Conservation (phyloP, 2,329 filamentous ascomycete species). For the Cercospora sp. region DNA sequence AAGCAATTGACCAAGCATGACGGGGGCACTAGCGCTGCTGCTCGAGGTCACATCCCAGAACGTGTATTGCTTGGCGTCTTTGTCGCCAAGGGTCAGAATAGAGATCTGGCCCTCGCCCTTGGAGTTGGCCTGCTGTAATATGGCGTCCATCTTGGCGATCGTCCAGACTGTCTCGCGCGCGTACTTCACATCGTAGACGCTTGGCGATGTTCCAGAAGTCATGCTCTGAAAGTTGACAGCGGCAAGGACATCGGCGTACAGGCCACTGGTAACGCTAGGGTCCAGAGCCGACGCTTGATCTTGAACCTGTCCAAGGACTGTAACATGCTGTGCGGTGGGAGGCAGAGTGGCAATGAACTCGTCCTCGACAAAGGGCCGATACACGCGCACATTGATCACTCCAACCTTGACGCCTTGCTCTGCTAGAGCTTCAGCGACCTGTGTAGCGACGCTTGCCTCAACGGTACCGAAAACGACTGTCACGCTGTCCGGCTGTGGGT, state of each 20-base stretch:
- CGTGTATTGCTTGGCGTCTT: constrained; percentile 73
- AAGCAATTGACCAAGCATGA: constrained; percentile 60
- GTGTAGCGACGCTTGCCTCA: constrained; percentile 80
- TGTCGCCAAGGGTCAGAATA: constrained; percentile 45
- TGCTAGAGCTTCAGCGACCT: constrained; percentile 73
- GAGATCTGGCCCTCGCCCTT: constrained; percentile 38
- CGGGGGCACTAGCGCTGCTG: constrained; percentile 62
- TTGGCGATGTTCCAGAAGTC: constrained; percentile 59
- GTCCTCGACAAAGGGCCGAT: constrained; percentile 93
- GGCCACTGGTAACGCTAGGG: constrained; percentile 72
- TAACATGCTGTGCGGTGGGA: constrained; percentile 70
- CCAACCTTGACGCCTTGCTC: constrained; percentile 76
- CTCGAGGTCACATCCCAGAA: constrained; percentile 92
- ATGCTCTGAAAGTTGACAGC: constrained; percentile 75
- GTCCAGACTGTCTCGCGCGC: constrained; percentile 68
- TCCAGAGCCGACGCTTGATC: constrained; percentile 73
- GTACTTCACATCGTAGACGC: constrained; percentile 86
- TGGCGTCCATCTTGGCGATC: constrained; percentile 52
- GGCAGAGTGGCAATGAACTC: constrained; percentile 84
- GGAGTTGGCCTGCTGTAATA: constrained; percentile 50
- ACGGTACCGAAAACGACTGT: constrained; percentile 90
- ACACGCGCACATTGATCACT: constrained; percentile 86
- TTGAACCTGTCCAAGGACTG: constrained; percentile 84
- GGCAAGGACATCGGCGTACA: constrained; percentile 90
- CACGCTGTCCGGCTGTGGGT: constrained; percentile 75